These are phyloP conservation scores for Tetragonia tetragonoides DNA, from an alignment of 148 eudicot genomes.

Conservation along the genomic window DNA sequence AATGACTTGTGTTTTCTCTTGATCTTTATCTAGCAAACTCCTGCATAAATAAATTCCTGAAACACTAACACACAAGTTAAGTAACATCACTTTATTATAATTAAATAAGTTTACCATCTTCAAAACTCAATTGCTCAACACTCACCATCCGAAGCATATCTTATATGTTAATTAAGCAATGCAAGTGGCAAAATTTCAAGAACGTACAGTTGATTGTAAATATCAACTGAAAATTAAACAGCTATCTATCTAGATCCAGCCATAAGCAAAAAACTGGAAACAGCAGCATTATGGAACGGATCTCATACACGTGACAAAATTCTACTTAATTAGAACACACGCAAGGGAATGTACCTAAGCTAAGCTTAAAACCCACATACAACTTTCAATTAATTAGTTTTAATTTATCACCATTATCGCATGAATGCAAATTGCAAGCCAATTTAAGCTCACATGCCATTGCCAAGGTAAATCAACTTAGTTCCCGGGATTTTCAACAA, in stretches of 20 bases:
- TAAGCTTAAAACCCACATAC: not conserved
- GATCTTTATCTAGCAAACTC: too few relatives aligned
- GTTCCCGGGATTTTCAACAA: conserved; percentile 18
- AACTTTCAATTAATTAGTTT: not conserved
- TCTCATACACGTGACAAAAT: conserved; percentile 25
- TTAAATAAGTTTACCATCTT: too few relatives aligned
- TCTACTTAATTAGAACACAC: conserved; percentile 19
- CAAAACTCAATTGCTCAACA: too few relatives aligned
- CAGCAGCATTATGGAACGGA: conserved; percentile 28
- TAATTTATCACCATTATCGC: not conserved
- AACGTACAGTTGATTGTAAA: not conserved
- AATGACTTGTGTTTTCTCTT: too few relatives aligned
- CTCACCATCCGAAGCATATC: too few relatives aligned
- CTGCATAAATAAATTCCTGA: too few relatives aligned
- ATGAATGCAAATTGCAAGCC: conserved; percentile 16
- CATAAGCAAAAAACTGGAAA: not conserved
- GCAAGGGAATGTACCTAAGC: conserved; percentile 12
- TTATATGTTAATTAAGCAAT: too few relatives aligned
- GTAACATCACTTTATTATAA: too few relatives aligned
- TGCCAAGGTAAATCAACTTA: conserved; percentile 28
- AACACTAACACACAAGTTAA: too few relatives aligned
- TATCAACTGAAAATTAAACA: not conserved
- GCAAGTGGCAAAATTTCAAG: too few relatives aligned
- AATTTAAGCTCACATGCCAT: conserved; percentile 17
- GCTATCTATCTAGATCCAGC: not conserved